phyloP scores from a whole-genome alignment of 2,329 filamentous ascomycete genomes.

The Aspergillus sp. region DNA sequence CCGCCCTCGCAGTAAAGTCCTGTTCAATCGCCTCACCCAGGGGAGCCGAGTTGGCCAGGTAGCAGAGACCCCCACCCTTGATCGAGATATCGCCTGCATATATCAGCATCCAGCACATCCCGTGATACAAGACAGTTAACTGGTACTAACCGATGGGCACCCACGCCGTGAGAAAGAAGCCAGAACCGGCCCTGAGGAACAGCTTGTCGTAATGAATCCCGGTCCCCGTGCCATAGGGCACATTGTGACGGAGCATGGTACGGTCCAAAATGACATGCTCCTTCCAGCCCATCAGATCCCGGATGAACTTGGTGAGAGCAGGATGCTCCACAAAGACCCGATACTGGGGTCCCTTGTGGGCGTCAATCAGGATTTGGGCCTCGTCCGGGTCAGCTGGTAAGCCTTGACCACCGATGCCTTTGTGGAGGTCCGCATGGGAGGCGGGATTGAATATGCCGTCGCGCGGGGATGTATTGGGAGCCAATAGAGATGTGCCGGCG shows the following conservation, averaged over 20 bases:
- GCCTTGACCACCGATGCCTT: slow-evolving; percentile 33
- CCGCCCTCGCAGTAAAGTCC: slow-evolving; percentile 32
- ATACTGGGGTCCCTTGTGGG: slow-evolving; percentile 33
- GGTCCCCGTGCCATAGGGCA: slow-evolving; percentile 36
- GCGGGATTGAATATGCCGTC: slow-evolving; percentile 43
- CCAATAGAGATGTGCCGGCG: slow-evolving; percentile 38
- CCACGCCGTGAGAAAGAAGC: slow-evolving; percentile 33
- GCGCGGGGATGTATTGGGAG: slow-evolving; percentile 35
- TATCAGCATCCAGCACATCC: background rate
- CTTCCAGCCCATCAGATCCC: slow-evolving; percentile 38
- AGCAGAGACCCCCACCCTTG: slow-evolving; percentile 43
- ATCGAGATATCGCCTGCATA: slow-evolving; percentile 14
- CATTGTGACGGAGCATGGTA: slow-evolving; percentile 42
- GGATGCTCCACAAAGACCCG: slow-evolving; percentile 36
- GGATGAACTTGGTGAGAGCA: slow-evolving; percentile 33
- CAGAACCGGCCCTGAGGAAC: slow-evolving; percentile 40
- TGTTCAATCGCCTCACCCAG: slow-evolving; percentile 40
- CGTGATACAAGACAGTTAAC: background rate
- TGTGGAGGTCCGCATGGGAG: slow-evolving; percentile 34
- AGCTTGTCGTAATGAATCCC: slow-evolving; percentile 45
- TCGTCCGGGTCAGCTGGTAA: slow-evolving; percentile 27
- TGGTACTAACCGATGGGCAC: slow-evolving; percentile 40
- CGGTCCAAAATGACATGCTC: slow-evolving; percentile 32
- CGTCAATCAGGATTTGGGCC: slow-evolving; percentile 28
- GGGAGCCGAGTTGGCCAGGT: slow-evolving; percentile 37